Conservation (phyloP, 202 grass and related monocot genomes). For the Setaria italica region DNA sequence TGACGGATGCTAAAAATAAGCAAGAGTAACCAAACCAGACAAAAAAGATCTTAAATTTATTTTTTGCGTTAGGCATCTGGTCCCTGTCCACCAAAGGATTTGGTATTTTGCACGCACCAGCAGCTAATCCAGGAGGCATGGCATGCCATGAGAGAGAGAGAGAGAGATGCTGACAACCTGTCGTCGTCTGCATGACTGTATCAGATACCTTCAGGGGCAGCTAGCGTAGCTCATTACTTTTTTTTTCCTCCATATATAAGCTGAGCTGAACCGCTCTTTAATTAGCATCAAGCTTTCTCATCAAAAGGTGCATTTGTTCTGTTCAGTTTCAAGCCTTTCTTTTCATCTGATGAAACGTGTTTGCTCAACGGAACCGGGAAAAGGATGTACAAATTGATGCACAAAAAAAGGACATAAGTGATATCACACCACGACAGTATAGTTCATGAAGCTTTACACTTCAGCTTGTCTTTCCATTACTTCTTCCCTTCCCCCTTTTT, state of each 20-base stretch:
- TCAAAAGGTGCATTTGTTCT: background rate
- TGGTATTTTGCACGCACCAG: background rate
- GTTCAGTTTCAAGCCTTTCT: background rate
- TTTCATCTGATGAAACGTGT: background rate
- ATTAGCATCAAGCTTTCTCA: slow-evolving; percentile 12
- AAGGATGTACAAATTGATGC: background rate
- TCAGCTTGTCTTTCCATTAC: background rate
- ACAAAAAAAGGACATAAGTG: background rate
- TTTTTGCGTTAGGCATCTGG: background rate
- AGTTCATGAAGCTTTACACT: background rate
- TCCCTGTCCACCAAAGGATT: background rate
- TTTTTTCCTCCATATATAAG: background rate
- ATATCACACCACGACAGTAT: background rate
- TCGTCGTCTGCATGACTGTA: background rate
- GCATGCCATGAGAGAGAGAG: background rate
- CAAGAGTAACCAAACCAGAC: too few relatives aligned
- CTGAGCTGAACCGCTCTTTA: background rate
- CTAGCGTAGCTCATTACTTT: background rate
- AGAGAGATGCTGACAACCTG: slow-evolving; percentile 4
- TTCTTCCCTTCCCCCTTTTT: background rate
- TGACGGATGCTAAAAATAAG: too few relatives aligned
- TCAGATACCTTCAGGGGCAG: slow-evolving; percentile 17
- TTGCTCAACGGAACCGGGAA: background rate
- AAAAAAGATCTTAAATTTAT: too few relatives aligned
- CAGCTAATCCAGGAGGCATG: slow-evolving; percentile 34